These are phyloP conservation scores for Penicillium sp. DNA, from an alignment of 2,329 filamentous ascomycete species.

Conservation along the genomic window DNA sequence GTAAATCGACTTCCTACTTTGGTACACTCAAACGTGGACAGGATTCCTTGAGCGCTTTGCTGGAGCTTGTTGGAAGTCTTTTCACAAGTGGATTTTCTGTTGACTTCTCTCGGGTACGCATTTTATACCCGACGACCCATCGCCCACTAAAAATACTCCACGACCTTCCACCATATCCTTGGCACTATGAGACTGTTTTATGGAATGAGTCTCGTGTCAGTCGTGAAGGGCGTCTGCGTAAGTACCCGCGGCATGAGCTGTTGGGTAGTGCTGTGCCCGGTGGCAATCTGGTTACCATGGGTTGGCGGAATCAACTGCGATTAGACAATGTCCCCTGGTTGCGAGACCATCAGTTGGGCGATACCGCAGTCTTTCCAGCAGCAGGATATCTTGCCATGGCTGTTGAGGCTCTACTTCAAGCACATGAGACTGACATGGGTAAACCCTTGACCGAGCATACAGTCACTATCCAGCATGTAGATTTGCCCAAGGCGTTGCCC, in stretches of 20 bases:
- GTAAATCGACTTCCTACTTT: neutral
- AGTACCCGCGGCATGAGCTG: neutral
- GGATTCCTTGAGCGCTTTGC: neutral
- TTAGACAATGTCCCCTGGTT: neutral
- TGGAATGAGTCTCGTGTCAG: neutral
- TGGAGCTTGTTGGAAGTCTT: neutral
- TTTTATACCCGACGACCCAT: too few species aligned
- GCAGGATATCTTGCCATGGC: neutral
- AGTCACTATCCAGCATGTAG: neutral
- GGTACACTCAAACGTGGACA: neutral
- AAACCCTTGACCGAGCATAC: neutral
- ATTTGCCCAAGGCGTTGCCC: too few species aligned
- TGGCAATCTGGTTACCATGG: too few species aligned
- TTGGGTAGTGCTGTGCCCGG: neutral
- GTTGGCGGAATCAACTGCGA: neutral
- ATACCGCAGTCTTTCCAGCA: neutral
- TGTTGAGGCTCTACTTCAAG: neutral
- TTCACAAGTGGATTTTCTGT: neutral
- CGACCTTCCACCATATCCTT: neutral
- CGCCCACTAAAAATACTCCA: neutral
- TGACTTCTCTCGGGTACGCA: neutral
- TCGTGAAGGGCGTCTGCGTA: neutral
- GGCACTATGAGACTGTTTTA: neutral
- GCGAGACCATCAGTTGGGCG: neutral
- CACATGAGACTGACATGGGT: neutral